Conservation (phyloP, 169 alveolate genomes). For the Eimeria necatrix region DNA sequence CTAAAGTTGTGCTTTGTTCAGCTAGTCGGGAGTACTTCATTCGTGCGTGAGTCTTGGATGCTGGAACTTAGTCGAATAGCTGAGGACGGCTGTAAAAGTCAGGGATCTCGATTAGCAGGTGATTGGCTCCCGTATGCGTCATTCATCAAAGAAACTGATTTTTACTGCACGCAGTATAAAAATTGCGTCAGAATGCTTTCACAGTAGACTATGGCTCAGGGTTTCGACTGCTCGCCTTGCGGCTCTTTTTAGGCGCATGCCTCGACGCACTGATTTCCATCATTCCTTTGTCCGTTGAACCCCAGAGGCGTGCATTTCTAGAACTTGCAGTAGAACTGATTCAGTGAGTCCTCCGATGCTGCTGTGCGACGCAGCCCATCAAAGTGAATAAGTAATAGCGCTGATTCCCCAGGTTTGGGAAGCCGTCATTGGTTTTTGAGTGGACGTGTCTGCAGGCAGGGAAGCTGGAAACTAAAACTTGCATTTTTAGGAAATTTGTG, state of each 20-base stretch:
- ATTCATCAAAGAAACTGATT: too few species aligned
- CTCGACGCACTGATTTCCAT: slow-evolving; percentile 45
- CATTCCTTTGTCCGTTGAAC: slow-evolving; percentile 43
- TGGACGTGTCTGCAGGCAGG: slow-evolving; percentile 26
- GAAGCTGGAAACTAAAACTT: slow-evolving; percentile 64
- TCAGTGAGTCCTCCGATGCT: slow-evolving; percentile 19
- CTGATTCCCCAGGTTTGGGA: not conserved
- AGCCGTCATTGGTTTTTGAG: too few species aligned
- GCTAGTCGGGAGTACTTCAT: slow-evolving; percentile 28
- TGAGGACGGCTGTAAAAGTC: slow-evolving; percentile 38
- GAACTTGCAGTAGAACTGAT: slow-evolving; percentile 56
- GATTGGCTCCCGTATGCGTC: not conserved
- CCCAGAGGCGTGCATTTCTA: slow-evolving; percentile 58
- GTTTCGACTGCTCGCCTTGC: not conserved
- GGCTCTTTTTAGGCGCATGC: slow-evolving; percentile 52
- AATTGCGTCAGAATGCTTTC: not conserved
- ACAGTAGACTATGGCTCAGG: not conserved
- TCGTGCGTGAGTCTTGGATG: slow-evolving; percentile 60
- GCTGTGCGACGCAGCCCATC: not conserved
- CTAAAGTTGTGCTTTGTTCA: slow-evolving; percentile 1
- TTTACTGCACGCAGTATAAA: too few species aligned
- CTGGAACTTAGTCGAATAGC: slow-evolving; percentile 65
- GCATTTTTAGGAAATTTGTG: slow-evolving; percentile 31
- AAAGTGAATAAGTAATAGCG: not conserved
- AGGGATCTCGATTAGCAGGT: slow-evolving; percentile 60